These are phyloP conservation scores for Debaryomyces sp. DNA, from an alignment of 1,139 yeast species.

Conservation along the genomic window DNA sequence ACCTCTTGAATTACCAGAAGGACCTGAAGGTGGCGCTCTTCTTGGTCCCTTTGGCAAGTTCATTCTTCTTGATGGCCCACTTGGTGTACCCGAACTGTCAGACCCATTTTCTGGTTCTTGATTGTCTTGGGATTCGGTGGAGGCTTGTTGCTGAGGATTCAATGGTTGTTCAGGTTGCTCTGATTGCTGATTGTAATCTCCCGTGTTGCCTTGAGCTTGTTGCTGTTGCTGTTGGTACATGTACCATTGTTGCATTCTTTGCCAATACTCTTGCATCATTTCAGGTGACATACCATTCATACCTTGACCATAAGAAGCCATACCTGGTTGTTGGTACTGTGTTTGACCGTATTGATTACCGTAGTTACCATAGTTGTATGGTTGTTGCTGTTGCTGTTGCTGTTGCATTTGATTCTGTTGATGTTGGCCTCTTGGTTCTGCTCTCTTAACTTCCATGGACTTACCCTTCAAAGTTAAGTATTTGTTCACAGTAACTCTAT, in stretches of 20 bases:
- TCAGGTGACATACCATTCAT: constrained; percentile 71
- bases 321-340: constrained; percentile 26
- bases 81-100: constrained; percentile 19
- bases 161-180: constrained; percentile 57
- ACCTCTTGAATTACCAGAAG: constrained; percentile 30
- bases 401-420: constrained; percentile 41
- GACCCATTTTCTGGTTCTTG: constrained; percentile 14
- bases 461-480: constrained; percentile 84
- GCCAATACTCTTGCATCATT: constrained; percentile 88
- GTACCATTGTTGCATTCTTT: constrained; percentile 79
- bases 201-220: constrained; percentile 19
- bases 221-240: constrained; percentile 59
- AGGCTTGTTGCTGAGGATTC: constrained; percentile 54
- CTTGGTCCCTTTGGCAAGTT: constrained; percentile 49
- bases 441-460: constrained; percentile 94
- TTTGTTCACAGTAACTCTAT: constrained; percentile 82
- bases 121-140: constrained; percentile 24
- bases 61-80: constrained; percentile 32
- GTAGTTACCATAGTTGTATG: constrained; percentile 26
- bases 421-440: constrained; percentile 83
- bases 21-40: constrained; percentile 44
- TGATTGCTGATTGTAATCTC: constrained; percentile 32
- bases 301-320: constrained; percentile 32
- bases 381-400: constrained; percentile 48
- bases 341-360: constrained; percentile 44